These are phyloP conservation scores for Gonapodya prolifera DNA, from an alignment of 192 early-diverging fungal genomes.

Conservation along the genomic window DNA sequence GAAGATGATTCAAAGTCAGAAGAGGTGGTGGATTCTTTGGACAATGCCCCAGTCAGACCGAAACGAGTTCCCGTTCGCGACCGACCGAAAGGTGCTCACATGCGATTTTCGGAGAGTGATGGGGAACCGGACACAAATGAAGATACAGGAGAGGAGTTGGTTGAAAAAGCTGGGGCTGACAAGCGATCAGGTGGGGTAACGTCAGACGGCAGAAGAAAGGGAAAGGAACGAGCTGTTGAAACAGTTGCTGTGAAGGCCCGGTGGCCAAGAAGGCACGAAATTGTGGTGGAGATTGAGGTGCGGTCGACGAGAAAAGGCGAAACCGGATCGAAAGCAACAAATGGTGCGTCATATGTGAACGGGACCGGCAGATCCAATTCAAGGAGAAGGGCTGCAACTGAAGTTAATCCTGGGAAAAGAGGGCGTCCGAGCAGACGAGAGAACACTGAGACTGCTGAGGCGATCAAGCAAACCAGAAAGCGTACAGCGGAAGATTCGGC, in stretches of 20 bases:
- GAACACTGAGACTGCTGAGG: no score
- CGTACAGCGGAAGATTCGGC: no score
- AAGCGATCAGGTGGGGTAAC: not conserved
- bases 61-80: not conserved
- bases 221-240: not conserved
- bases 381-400: no score
- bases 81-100: not conserved
- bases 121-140: not conserved
- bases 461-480: no score
- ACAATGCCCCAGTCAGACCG: not conserved
- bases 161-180: not conserved
- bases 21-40: not conserved
- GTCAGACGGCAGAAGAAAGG: not conserved
- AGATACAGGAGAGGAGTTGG: not conserved
- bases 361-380: no score
- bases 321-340: no score
- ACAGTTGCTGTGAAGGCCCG: not conserved
- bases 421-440: no score
- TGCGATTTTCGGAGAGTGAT: not conserved
- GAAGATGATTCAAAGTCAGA: not conserved
- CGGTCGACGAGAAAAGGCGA: not conserved
- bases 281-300: not conserved
- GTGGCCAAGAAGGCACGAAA: not conserved
- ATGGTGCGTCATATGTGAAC: no score
- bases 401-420: no score